These are phyloP conservation scores for Tulasnella sp. DNA, from an alignment of 768 basidiomycete genomes.

Conservation along the genomic window DNA sequence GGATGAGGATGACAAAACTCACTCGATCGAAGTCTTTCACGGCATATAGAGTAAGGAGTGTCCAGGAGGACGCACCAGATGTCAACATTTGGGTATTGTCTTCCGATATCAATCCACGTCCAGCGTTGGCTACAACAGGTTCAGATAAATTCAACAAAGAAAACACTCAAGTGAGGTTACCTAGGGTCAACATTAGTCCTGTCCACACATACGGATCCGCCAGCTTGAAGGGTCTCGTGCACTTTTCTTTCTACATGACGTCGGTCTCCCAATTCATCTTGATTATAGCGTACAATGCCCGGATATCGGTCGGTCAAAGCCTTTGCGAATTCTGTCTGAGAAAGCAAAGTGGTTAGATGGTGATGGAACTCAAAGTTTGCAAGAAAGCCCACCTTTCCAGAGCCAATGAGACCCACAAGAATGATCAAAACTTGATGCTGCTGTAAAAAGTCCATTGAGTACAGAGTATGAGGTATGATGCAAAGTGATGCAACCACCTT, in stretches of 20 bases:
- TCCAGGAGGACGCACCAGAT: conserved; percentile 56
- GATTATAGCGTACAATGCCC: conserved; percentile 56
- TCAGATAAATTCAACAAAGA: background rate
- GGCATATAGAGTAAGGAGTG: conserved; percentile 54
- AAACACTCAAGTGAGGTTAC: conserved; percentile 30
- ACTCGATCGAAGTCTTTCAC: conserved; percentile 47
- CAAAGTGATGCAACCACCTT: background rate
- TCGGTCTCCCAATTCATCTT: conserved; percentile 65
- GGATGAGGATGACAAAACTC: conserved; percentile 15
- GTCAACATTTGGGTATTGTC: conserved; percentile 45
- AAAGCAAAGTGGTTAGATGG: conserved; percentile 24
- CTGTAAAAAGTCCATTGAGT: conserved; percentile 5
- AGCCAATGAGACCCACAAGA: conserved; percentile 59
- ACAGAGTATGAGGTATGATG: background rate
- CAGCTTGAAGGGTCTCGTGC: conserved; percentile 37
- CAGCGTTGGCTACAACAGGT: conserved; percentile 14
- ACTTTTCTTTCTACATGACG: conserved; percentile 50
- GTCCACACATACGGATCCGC: conserved; percentile 67
- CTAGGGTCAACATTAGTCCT: conserved; percentile 58
- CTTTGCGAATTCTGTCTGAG: conserved; percentile 53
- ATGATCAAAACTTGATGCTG: conserved; percentile 45
- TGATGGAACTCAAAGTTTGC: conserved; percentile 5
- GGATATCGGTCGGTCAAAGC: conserved; percentile 51
- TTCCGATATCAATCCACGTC: conserved; percentile 58
- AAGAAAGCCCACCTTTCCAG: conserved; percentile 45